Conservation (phyloP, 208 protist species). For the Leishmania guyanensis region DNA sequence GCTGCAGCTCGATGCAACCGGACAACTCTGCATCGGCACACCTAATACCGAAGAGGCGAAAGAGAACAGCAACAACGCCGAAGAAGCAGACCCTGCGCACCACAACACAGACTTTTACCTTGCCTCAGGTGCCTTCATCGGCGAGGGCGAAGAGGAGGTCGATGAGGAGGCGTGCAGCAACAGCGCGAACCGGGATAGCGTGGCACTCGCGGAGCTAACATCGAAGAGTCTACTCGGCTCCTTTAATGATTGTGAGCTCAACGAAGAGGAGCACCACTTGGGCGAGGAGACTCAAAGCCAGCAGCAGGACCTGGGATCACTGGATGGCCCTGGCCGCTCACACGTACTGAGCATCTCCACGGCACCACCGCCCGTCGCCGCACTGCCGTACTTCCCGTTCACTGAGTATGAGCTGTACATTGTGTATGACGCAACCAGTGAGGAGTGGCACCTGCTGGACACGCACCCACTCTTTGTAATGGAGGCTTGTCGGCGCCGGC, state of each 20-base stretch:
- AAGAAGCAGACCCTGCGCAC: constrained; percentile 27
- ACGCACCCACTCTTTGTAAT: constrained; percentile 48
- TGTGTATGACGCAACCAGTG: constrained; percentile 30
- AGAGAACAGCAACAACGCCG: constrained; percentile 27
- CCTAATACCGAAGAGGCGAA: constrained; percentile 13
- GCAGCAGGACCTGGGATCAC: background rate
- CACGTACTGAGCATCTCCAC: constrained; percentile 15
- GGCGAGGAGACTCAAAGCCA: background rate
- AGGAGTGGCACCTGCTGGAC: constrained; percentile 62
- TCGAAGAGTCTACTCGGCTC: constrained; percentile 30
- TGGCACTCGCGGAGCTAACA: constrained; percentile 2
- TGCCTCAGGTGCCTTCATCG: constrained; percentile 16
- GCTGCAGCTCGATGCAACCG: constrained; percentile 19
- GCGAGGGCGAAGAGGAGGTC: constrained; percentile 6
- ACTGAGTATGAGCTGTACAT: constrained; percentile 47
- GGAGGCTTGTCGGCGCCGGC: constrained; percentile 32
- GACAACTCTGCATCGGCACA: constrained; percentile 12
- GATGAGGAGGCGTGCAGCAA: constrained; percentile 10
- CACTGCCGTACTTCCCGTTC: constrained; percentile 32
- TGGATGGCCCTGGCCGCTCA: background rate
- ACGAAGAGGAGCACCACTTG: background rate
- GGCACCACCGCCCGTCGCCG: constrained; percentile 22
- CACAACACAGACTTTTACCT: constrained; percentile 24
- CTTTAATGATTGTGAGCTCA: constrained; percentile 21
- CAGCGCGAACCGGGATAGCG: constrained; percentile 12